These are phyloP conservation scores for Colletotrichum sp. DNA, from an alignment of 2,329 filamentous ascomycete genomes.

Conservation along the genomic window DNA sequence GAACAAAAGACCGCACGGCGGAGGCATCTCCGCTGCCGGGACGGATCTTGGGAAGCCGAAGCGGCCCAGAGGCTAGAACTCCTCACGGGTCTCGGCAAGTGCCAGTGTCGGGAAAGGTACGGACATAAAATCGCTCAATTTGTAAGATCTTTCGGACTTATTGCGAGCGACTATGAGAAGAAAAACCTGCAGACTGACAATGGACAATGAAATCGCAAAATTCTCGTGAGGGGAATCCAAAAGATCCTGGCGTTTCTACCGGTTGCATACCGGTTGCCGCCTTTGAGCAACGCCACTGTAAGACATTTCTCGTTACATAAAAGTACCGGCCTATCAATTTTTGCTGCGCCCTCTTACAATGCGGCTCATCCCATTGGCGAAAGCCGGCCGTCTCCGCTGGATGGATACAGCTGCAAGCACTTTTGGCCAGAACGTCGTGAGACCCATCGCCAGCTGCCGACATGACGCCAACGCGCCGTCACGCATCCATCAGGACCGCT, in stretches of 20 bases:
- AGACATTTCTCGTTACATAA: background rate
- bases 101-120: background rate
- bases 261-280: background rate
- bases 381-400: background rate
- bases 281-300: background rate
- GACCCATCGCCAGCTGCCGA: background rate
- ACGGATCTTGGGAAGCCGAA: background rate
- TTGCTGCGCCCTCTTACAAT: background rate
- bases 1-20: background rate
- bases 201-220: background rate
- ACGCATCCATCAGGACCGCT: background rate
- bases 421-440: constrained; percentile 5
- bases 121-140: constrained; percentile 7
- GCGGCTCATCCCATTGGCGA: background rate
- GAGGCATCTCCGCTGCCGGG: background rate
- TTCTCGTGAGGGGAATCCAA: background rate
- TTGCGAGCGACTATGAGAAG: background rate
- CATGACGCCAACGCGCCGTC: constrained; percentile 17
- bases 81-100: background rate
- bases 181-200: background rate
- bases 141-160: background rate
- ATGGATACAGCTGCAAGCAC: constrained; percentile 1
- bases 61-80: background rate
- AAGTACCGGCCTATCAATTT: constrained; percentile 10
- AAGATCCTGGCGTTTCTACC: background rate